Evolutionary conservation across 2,329 filamentous ascomycete genomes (phyloP), one percentile per base, ranked within the genome.

Genomic region (Didymella arachidicola): DNA sequence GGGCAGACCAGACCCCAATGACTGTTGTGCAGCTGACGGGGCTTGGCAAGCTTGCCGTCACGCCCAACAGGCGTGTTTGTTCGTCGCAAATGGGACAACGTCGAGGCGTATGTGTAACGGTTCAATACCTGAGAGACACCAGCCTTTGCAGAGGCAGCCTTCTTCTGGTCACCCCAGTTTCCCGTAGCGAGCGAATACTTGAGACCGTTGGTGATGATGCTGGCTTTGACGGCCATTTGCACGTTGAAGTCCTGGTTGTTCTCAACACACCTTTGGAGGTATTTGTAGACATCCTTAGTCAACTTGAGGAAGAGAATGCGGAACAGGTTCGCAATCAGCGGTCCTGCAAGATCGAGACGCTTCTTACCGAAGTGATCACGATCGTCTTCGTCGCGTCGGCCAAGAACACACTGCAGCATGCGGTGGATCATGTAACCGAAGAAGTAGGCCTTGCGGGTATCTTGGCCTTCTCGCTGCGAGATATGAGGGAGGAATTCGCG

Each of bases 111-210:
- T 0, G 96, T 98, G 77, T 98, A 99, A 76, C 95, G 88, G 81
- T 97, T 99, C 72, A 99, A 81, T 79, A 99, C 96, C 80, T 99
- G 95, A 46, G 94, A 98, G 45, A 99, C 95, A 84, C 95, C 96
- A 45, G 95, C 95, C 64, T 96, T 98, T 1, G 93, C 92, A 68
- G 90, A 94, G 70, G 91, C 91, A 19, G 95, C 93, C 82, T 98
- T 99, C 85, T 98, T 99, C 82, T 99, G 95, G 67, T 99, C 95
- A 73, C 95, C 96, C 96, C 95, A 99, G 79, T 99, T 99, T 66
- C 95, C 95, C 14, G 95, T 99, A 26, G 95, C 94, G 62, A 99
- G 83, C 51, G 95, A 97, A 79, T 99, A 99, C 76, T 97, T 97
- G 66, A 99, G 81, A 48, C 94, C 95, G 73, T 95, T 96, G 19